Percentiles rank a stretch among this genome's conserved stretches.
Evolutionary conservation across 1,284 basidiomycete species (phyloP).

Genomic region (Rhizopogon hawkerae): DNA sequence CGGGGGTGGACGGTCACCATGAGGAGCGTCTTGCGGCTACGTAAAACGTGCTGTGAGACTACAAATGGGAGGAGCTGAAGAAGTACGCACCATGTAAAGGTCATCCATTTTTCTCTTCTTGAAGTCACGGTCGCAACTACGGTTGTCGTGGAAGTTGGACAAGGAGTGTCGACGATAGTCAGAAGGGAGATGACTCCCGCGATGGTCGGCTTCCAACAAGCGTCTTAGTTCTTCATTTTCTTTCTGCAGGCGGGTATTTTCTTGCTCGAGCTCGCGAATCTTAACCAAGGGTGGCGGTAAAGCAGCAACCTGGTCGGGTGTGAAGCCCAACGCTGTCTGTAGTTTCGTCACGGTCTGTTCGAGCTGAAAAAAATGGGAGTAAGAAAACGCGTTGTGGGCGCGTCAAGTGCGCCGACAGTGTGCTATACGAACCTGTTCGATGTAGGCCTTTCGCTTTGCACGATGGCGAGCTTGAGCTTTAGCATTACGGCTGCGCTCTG

Average conservation of each 20-base stretch:
- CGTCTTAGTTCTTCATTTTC: conserved; percentile 64
- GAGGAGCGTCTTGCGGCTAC: conserved; percentile 1
- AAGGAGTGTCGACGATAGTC: conserved; percentile 38
- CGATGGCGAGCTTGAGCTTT: conserved; percentile 86
- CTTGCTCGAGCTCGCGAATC: conserved; percentile 69
- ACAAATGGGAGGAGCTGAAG: background rate
- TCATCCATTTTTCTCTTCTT: conserved; percentile 57
- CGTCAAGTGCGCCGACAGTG: conserved; percentile 3
- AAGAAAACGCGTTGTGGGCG: conserved; percentile 13
- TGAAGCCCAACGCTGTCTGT: conserved; percentile 59
- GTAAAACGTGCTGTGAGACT: background rate
- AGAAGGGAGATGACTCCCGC: conserved; percentile 26
- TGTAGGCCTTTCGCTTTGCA: conserved; percentile 88
- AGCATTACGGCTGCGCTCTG: conserved; percentile 77
- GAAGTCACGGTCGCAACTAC: conserved; percentile 50
- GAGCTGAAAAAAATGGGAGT: conserved; percentile 36
- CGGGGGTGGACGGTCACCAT: conserved; percentile 42
- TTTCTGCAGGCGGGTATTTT: conserved; percentile 55
- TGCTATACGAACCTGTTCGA: conserved; percentile 57
- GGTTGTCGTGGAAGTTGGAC: conserved; percentile 35
- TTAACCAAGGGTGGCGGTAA: conserved; percentile 61
- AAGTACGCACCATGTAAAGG: conserved; percentile 44
- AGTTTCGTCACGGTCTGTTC: conserved; percentile 76
- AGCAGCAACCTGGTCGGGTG: conserved; percentile 60
- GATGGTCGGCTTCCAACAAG: conserved; percentile 40